Conservation (phyloP, 208 protist genomes). For the Dictyostelium gargantuum region DNA sequence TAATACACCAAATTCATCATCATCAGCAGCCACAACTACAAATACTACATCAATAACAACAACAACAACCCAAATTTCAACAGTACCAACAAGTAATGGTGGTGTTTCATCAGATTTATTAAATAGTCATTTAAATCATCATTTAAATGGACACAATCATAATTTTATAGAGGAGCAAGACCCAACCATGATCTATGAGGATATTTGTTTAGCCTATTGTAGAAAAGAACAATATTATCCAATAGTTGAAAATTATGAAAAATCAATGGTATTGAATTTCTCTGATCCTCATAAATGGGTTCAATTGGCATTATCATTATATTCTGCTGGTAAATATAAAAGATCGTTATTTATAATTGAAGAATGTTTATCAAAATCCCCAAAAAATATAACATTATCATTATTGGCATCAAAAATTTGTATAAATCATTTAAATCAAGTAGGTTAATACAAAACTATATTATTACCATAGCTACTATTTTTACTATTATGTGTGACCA, state of each 20-base stretch:
- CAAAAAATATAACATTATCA: background rate
- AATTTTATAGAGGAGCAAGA: background rate
- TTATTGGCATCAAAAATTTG: constrained; percentile 54
- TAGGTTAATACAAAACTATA: no score
- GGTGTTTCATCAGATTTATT: no score
- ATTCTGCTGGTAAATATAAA: constrained; percentile 33
- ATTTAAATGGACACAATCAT: background rate
- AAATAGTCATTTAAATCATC: background rate
- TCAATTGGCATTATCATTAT: constrained; percentile 32
- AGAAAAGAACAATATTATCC: constrained; percentile 38
- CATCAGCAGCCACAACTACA: no score
- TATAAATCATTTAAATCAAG: constrained; percentile 55
- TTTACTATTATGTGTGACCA: no score
- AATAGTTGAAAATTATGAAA: constrained; percentile 36
- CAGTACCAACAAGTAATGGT: background rate
- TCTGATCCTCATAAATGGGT: constrained; percentile 29
- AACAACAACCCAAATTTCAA: background rate
- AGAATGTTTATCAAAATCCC: constrained; percentile 8
- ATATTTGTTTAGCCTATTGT: constrained; percentile 14
- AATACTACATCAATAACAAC: background rate
- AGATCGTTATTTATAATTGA: constrained; percentile 61
- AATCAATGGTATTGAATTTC: constrained; percentile 27
- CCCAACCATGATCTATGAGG: constrained; percentile 9
- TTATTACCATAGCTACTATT: no score
- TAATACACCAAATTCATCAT: background rate